Percentiles rank a stretch among this genome's conserved stretches.
Conservation (phyloP, 345 rosid genomes). For the Kandelia obovata region DNA sequence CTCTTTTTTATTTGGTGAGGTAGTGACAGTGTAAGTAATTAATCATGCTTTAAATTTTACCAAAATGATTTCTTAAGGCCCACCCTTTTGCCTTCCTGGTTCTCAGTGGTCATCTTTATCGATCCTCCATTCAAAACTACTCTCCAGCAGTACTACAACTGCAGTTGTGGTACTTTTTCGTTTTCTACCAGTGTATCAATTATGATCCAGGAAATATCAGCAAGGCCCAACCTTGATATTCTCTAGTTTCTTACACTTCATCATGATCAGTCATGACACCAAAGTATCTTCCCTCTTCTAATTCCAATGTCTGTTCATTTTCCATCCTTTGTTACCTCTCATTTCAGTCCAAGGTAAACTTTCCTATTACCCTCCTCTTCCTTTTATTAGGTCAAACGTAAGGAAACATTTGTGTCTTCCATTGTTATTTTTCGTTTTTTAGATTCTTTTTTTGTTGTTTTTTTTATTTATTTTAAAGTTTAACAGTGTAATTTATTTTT, state of each 20-base stretch:
- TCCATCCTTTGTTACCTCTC: conserved; percentile 20
- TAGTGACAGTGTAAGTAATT: conserved; percentile 14
- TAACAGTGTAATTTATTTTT: too few relatives aligned
- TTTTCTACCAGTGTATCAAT: neutral
- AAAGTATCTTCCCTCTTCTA: conserved; percentile 21
- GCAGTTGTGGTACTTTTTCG: neutral
- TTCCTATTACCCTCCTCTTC: conserved; percentile 24
- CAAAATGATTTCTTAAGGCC: conserved; percentile 39
- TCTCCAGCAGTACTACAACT: too few relatives aligned
- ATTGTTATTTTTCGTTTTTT: too few relatives aligned
- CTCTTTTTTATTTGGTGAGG: conserved; percentile 1
- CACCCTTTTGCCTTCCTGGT: conserved; percentile 25
- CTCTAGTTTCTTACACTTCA: conserved; percentile 18
- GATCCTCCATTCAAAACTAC: conserved; percentile 21
- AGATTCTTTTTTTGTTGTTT: too few relatives aligned
- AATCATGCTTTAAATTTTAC: conserved; percentile 31
- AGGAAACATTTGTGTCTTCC: too few relatives aligned
- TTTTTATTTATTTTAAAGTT: too few relatives aligned
- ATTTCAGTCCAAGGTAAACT: conserved; percentile 42
- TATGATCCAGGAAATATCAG: conserved; percentile 18
- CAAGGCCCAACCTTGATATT: conserved; percentile 28
- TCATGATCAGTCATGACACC: conserved; percentile 2
- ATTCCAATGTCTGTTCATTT: conserved; percentile 15
- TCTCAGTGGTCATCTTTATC: conserved; percentile 24
- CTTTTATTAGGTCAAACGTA: conserved; percentile 21